phyloP scores from a whole-genome alignment of 1,284 basidiomycete species.

The Microbotryum saponariae region DNA sequence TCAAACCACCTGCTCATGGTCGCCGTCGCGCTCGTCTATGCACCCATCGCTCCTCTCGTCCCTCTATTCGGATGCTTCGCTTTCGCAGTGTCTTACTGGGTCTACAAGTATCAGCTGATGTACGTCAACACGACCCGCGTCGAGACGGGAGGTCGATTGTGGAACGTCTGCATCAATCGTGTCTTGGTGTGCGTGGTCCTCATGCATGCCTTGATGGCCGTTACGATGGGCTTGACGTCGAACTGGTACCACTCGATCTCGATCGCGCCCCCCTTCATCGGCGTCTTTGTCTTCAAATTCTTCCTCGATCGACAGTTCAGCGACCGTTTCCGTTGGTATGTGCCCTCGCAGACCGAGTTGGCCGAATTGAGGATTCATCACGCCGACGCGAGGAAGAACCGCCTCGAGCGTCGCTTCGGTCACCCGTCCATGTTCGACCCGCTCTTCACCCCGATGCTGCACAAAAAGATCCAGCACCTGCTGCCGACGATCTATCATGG shows the following conservation, averaged over 20 bases:
- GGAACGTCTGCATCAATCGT: conserved; percentile 86
- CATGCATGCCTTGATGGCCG: conserved; percentile 35
- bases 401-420: conserved; percentile 73
- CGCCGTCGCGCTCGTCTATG: conserved; percentile 78
- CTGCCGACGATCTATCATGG: conserved; percentile 55
- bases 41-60: conserved; percentile 82
- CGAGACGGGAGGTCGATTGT: conserved; percentile 81
- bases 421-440: conserved; percentile 63
- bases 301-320: conserved; percentile 64
- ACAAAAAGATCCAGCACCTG: conserved; percentile 71
- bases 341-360: conserved; percentile 62
- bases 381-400: conserved; percentile 58
- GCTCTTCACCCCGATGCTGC: conserved; percentile 78
- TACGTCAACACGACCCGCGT: conserved; percentile 80
- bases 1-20: conserved; percentile 68
- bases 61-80: conserved; percentile 56
- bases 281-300: conserved; percentile 70
- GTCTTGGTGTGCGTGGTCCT: conserved; percentile 55
- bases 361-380: conserved; percentile 63
- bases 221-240: conserved; percentile 66
- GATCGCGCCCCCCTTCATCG: conserved; percentile 23
- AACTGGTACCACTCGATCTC: conserved; percentile 52
- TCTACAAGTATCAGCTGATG: conserved; percentile 80
- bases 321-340: conserved; percentile 60
- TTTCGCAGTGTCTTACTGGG: conserved; percentile 54